Base-by-base conservation (phyloP, 192 early-diverging fungal species). In the Backusella luteola region DNA sequence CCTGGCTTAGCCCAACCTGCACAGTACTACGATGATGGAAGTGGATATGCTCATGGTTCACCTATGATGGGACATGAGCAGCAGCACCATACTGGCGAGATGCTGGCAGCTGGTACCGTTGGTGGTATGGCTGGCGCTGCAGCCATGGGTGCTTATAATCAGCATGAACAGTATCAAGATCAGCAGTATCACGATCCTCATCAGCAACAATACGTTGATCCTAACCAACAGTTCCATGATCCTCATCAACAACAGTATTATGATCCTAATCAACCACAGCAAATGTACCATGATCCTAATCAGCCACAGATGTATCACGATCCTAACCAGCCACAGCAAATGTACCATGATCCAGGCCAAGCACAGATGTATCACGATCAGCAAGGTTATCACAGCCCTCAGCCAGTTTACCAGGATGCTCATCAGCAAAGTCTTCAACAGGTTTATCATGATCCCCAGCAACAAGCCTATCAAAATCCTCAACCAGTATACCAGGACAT, bases 351-450 rank as follows among this genome's bases (percentile, higher is more conserved):
- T 39, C 68, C 68, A 21, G 21, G 42, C 12, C 34, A 35, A 9
- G 2, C 56, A 39, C 42, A 69, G 35, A 69, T 71, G 42, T 71
- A 71, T 34, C 70, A 71, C 21, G 70, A 71, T 34, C 70, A 44
- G 4, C 42, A 12, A 44, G 15, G 38, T 32, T 32, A 32, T 32
- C 32, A 32, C 32, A 32, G 32, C 32, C 5, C 49, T 7, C 49
- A n/a, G 0, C 49, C 17, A 17, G 2, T 56, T n/a, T 56, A 56
- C 21, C 53, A 56, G 21, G 53, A 56, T 26, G 8, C 8, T 32
- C 32, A 32, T 32, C 32, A 32, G 32, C 32, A 32, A 21, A 56
- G 4, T 1, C 69, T 19, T 15, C n/a, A 23, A 39, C 39, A 71
- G 11, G 17, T 38, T 8, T 34, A 69, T 69, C 59, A 21, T 7